Base-by-base conservation (phyloP, 1,284 basidiomycete species). In the Heterobasidion parviporum region DNA sequence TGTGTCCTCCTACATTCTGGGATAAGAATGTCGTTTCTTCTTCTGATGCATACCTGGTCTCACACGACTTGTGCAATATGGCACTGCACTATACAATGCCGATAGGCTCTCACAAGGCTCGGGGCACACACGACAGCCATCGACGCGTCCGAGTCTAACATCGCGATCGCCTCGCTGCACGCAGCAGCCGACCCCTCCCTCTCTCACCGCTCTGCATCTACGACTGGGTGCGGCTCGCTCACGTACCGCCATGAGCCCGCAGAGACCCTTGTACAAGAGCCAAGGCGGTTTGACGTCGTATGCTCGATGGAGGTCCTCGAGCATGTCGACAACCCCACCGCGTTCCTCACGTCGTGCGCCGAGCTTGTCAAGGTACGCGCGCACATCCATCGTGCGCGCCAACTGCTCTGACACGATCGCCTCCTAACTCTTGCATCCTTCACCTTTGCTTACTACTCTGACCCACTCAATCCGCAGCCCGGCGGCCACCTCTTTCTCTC, bases 251-350 rank as follows among this genome's bases (percentile, higher is more conserved):
- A 93, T 64, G 79, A 82, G 0, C 79, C 90, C 0, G 94, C 91
- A 0, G 96, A 98, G 67, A 77, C 79, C 0, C 78, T 94, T 3
- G 68, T 85, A 10, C 65, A 78, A 20, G 80, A 83, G 8, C 68
- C 79, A 34, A 79, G 79, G 61, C 79, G 78, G 48, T 99, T 89
- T 67, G 96, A 99, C 68, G 78, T 96, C 7, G 94, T 99, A 14
- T 97, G 94, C 68, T 91, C 94, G 9, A 94, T 99, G 94, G 97
- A 99, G 68, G 95, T 99, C 15, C 68, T 99, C 47, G 97, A 99
- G 73, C 97, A 99, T 67, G 97, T 99, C 57, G 89, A 97, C 66
- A 85, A 94, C 63, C 96, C 97, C 0, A 77, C 83, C 10, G 79
- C 80, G 7, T 99, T 99, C 70, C 76, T 98, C 53, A 75, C 81